Evolutionary conservation across 164 flowering plant genomes (phyloP).

Genomic region (Piper betle): DNA sequence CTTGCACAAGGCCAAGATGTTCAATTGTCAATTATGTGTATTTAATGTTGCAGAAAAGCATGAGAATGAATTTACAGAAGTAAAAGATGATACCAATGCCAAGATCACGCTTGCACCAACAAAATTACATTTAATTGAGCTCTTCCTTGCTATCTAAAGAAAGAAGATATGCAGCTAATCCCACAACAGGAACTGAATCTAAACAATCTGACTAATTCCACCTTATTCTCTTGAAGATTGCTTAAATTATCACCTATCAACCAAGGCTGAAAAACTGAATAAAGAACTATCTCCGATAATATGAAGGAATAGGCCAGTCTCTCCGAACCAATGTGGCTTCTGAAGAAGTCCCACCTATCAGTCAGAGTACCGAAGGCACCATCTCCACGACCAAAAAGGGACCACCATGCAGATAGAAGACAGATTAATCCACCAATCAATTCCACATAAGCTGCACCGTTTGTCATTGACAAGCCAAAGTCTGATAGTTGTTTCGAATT

Average conservation of each 20-base stretch:
- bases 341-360: slow-evolving; percentile 62
- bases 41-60: not conserved
- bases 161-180: slow-evolving; percentile 60
- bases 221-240: slow-evolving; percentile 43
- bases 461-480: slow-evolving; percentile 49
- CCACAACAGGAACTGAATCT: slow-evolving; percentile 76
- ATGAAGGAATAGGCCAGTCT: slow-evolving; percentile 92
- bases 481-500: slow-evolving; percentile 35
- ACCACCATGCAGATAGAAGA: slow-evolving; percentile 56
- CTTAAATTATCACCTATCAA: slow-evolving; percentile 72
- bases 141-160: slow-evolving; percentile 25
- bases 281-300: slow-evolving; percentile 83
- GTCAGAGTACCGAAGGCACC: slow-evolving; percentile 48
- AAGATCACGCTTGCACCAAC: not conserved
- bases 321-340: slow-evolving; percentile 62
- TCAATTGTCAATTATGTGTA: not conserved
- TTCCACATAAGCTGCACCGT: slow-evolving; percentile 66
- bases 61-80: no score
- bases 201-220: slow-evolving; percentile 35
- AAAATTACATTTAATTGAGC: not conserved
- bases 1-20: not conserved
- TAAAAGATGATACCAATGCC: not conserved
- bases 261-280: slow-evolving; percentile 88
- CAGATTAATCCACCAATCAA: slow-evolving; percentile 52
- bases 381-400: slow-evolving; percentile 59